Evolutionary conservation across 306 rosid genomes (phyloP).

Genomic region (Astragalus membranaceus): DNA sequence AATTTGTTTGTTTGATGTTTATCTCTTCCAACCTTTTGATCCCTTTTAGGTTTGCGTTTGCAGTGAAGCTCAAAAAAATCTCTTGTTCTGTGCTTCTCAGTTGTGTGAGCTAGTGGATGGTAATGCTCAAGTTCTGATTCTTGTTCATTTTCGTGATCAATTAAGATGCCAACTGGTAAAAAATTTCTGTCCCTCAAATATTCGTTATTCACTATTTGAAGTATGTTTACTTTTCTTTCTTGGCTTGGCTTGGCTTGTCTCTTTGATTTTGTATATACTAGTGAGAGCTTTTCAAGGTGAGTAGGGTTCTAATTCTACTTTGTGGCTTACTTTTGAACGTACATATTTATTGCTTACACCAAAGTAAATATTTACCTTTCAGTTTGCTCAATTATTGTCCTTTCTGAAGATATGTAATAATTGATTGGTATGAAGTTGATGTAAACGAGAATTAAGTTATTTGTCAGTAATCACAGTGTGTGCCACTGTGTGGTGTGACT

Average conservation of each 20-base stretch:
- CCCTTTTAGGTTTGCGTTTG: not conserved
- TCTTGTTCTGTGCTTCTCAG: not conserved
- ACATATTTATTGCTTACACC: not conserved
- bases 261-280: not conserved
- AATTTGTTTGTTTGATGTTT: no score
- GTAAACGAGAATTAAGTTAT: not conserved
- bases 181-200: not conserved
- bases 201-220: not conserved
- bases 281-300: not conserved
- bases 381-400: not conserved
- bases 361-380: no score
- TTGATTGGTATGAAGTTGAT: not conserved
- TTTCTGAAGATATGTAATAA: not conserved
- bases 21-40: no score
- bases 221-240: not conserved
- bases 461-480: not conserved
- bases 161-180: constrained; percentile 19
- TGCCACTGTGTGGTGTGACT: not conserved
- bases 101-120: not conserved
- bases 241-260: not conserved
- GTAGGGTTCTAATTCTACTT: not conserved
- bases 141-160: not conserved
- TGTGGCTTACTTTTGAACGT: not conserved
- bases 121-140: not conserved
- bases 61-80: not conserved